Evolutionary conservation across 139 green algal genomes (phyloP), one percentile per base, ranked within the genome.

Genomic region (Eudorina sp.): DNA sequence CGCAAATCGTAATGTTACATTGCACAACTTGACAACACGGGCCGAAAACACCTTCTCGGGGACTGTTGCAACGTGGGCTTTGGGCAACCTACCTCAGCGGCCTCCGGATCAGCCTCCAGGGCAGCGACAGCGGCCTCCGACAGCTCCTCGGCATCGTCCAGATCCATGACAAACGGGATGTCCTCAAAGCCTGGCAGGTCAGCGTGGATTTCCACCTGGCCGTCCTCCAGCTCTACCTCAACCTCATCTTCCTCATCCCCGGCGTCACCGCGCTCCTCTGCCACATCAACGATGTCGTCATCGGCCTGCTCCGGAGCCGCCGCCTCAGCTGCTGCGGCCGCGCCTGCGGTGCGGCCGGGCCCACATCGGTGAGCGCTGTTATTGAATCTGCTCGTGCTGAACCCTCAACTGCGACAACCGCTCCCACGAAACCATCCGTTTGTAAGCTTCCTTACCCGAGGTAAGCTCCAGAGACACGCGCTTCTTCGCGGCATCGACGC

Each of bases 401-500:
- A n/a, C 64, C 19, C 29, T 74, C 55, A 66, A 25, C 4, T 11
- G 4, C 4, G 4, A 66, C 27, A 11, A 23, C 55, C 29, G 55
- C 4, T 25, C 55, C 55, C 27, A 66, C 55, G 55, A 66, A 25
- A 66, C 7, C 55, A 66, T 25, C 48, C 9, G 11, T 13, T 55
- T 55, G 48, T 13, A 55, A 9, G 48, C 11, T 13, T 55, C 11
- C 62, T 29, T 72, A 72, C 62, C 62, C 31, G 62, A 72, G 11
- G 62, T 93, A 89, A 96, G 94, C 38, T 83, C 87, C 72, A 97
- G 91, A 27, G 86, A 83, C 27, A 97, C 86, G 38, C 86, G 73
- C 25, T 90, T 88, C n/a, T 92, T 95, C 19, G 85, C 78, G 21
- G 73, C 46, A 75, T 94, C 92, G 3, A 93, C 68, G 31, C 80